Evolutionary conservation across 306 rosid species (phyloP).

Genomic region (Cucumis cinereus): DNA sequence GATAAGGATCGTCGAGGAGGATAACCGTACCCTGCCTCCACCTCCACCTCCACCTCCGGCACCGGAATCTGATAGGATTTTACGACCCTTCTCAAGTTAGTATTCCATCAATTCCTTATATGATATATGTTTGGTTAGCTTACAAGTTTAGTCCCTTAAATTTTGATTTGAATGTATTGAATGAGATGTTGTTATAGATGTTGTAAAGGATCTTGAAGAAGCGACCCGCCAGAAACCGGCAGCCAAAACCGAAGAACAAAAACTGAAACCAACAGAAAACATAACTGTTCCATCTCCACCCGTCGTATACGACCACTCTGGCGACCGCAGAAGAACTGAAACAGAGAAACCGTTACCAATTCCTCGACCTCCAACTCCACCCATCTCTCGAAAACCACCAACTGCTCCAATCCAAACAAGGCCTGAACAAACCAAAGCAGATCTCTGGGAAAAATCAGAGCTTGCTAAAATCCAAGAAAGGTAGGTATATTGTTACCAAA

Average conservation of each 20-base stretch:
- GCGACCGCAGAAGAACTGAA: slow-evolving; percentile 17
- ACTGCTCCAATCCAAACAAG: slow-evolving; percentile 7
- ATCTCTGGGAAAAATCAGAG: slow-evolving; percentile 58
- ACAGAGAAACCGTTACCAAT: slow-evolving; percentile 1
- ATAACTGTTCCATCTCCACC: slow-evolving; percentile 13
- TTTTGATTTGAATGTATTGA: neutral
- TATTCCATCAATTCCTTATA: too few species aligned
- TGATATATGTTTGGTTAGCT: too few species aligned
- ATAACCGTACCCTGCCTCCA: neutral
- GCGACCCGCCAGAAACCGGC: neutral
- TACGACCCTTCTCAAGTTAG: slow-evolving; percentile 41
- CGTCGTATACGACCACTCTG: slow-evolving; percentile 21
- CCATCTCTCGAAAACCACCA: neutral
- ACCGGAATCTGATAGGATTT: slow-evolving; percentile 19
- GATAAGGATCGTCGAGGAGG: slow-evolving; percentile 29
- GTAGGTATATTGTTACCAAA: slow-evolving; percentile 10
- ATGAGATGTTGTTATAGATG: slow-evolving; percentile 4
- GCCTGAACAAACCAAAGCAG: slow-evolving; percentile 24
- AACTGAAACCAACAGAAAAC: slow-evolving; percentile 12
- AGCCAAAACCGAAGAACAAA: neutral
- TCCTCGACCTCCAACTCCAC: slow-evolving; percentile 22
- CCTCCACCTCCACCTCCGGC: slow-evolving; percentile 11
- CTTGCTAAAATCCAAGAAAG: slow-evolving; percentile 34
- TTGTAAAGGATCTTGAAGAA: slow-evolving; percentile 23
- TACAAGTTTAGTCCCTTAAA: too few species aligned